A percentile compares a stretch with the other conserved stretches of the same genome.
Evolutionary conservation across 2,329 filamentous ascomycete species (phyloP).

Genomic region (Alternaria gansuensis): DNA sequence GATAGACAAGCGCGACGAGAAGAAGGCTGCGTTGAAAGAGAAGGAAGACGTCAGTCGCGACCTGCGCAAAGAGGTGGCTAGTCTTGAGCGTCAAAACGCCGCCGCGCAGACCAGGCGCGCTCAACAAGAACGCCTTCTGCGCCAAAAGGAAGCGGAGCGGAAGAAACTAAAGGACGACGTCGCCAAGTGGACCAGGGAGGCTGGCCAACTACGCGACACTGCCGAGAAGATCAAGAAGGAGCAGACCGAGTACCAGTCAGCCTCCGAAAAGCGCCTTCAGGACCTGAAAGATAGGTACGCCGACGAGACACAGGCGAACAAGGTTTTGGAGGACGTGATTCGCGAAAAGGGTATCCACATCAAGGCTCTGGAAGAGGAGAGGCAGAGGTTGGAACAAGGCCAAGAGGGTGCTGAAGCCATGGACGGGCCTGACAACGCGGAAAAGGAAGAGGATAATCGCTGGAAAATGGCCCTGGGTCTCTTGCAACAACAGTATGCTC

Average conservation of each 20-base stretch:
- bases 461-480: conserved; percentile 65
- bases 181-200: conserved; percentile 72
- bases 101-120: conserved; percentile 79
- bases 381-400: conserved; percentile 62
- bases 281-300: conserved; percentile 53
- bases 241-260: conserved; percentile 47
- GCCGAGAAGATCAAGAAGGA: conserved; percentile 60
- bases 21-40: conserved; percentile 80
- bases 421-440: conserved; percentile 54
- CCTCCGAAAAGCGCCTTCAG: conserved; percentile 54
- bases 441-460: conserved; percentile 60
- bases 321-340: conserved; percentile 75
- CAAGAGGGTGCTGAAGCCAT: conserved; percentile 55
- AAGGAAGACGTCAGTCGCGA: conserved; percentile 91
- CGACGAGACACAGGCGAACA: conserved; percentile 60
- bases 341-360: conserved; percentile 75
- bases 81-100: conserved; percentile 82
- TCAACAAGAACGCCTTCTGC: conserved; percentile 77
- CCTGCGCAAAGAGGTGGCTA: conserved; percentile 80
- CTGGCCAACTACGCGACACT: conserved; percentile 63
- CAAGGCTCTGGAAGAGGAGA: conserved; percentile 75
- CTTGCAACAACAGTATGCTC: conserved; percentile 60
- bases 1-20: conserved; percentile 78
- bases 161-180: conserved; percentile 75
- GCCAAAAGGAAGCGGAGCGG: conserved; percentile 73